These are phyloP conservation scores for Verticillium dahliae DNA, from an alignment of 2,329 filamentous ascomycete species.

Conservation along the genomic window DNA sequence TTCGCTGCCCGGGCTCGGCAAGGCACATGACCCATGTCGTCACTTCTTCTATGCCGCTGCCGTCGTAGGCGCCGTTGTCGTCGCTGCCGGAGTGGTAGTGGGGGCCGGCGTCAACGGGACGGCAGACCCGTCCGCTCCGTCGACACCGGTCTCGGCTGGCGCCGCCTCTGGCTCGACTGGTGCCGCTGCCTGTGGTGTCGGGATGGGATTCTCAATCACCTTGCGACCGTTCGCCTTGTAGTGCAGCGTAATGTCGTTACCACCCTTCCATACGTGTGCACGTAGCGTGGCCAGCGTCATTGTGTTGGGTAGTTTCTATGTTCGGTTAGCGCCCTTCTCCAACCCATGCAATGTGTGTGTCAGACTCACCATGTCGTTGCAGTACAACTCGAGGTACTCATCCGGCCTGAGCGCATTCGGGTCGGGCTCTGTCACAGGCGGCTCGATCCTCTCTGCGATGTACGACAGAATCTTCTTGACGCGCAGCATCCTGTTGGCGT, in stretches of 20 bases:
- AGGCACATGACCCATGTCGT: not conserved
- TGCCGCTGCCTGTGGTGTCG: constrained; percentile 4
- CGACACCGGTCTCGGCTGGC: not conserved
- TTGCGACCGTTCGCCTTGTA: constrained; percentile 92
- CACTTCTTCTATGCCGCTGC: not conserved
- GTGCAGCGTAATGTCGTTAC: constrained; percentile 83
- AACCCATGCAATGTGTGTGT: not conserved
- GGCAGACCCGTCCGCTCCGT: not conserved
- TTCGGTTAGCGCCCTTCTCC: constrained; percentile 9
- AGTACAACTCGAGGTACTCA: constrained; percentile 92
- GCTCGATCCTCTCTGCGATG: constrained; percentile 85
- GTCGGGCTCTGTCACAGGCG: constrained; percentile 52
- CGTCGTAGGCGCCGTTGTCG: not conserved
- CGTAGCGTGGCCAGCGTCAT: constrained; percentile 94
- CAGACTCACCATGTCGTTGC: constrained; percentile 73
- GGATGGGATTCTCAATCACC: constrained; percentile 35
- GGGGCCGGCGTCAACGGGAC: not conserved
- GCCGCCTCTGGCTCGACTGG: constrained; percentile 4
- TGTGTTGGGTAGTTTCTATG: constrained; percentile 61
- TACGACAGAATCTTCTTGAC: constrained; percentile 93
- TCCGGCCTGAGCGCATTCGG: constrained; percentile 66
- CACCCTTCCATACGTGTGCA: constrained; percentile 88
- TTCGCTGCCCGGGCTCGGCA: no score
- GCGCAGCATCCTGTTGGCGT: constrained; percentile 93
- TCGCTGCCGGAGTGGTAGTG: not conserved